phyloP scores from a whole-genome alignment of 2,329 filamentous ascomycete species.

The Neonectria sp. region DNA sequence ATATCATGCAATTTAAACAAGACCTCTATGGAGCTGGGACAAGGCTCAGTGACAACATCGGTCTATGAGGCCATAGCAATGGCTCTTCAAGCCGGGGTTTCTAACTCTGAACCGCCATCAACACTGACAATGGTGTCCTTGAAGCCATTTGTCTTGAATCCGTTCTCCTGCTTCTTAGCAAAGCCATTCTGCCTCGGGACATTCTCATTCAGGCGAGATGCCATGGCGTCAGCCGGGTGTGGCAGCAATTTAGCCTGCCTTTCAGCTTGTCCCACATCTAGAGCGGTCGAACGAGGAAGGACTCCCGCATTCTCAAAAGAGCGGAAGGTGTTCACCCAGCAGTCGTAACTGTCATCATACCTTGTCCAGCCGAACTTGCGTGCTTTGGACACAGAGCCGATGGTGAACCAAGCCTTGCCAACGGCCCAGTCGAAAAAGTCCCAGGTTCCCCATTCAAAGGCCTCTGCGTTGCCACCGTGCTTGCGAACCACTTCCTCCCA shows the following conservation, averaged over 20 bases:
- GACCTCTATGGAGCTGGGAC: background rate
- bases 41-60: background rate
- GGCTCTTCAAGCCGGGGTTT: background rate
- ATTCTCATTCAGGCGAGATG: background rate
- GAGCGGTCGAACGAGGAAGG: constrained; percentile 19
- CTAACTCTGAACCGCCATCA: background rate
- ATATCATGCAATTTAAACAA: too few species aligned
- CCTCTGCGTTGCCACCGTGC: constrained; percentile 32
- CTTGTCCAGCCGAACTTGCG: constrained; percentile 40
- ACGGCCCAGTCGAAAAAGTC: constrained; percentile 41
- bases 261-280: background rate
- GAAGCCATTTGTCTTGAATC: constrained; percentile 2
- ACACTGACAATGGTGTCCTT: background rate
- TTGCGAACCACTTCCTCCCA: constrained; percentile 37
- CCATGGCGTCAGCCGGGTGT: constrained; percentile 29
- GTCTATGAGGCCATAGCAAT: background rate
- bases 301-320: constrained; percentile 39
- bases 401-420: constrained; percentile 38
- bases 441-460: constrained; percentile 39
- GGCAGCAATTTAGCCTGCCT: constrained; percentile 5
- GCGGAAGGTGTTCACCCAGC: constrained; percentile 35
- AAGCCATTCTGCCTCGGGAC: background rate
- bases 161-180: constrained; percentile 7
- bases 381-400: constrained; percentile 30
- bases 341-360: constrained; percentile 37